These are phyloP conservation scores for Verticillium alfalfae DNA, from an alignment of 2,329 filamentous ascomycete genomes.

Conservation along the genomic window DNA sequence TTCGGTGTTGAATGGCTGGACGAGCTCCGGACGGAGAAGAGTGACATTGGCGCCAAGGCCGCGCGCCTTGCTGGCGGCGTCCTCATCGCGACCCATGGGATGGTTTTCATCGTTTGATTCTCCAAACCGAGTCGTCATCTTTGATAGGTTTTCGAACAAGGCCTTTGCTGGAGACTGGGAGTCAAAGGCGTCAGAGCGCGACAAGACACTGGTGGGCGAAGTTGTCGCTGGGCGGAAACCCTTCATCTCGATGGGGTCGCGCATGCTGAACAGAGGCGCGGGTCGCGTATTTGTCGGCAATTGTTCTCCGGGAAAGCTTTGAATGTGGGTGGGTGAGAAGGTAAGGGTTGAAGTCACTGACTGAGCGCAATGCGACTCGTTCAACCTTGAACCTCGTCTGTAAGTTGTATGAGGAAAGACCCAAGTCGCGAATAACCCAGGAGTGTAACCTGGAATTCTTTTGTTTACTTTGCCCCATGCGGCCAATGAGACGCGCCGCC, in stretches of 20 bases:
- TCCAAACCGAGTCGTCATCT: not conserved
- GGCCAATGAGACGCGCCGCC: constrained; percentile 5
- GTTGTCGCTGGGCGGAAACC: not conserved
- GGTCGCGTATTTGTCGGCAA: not conserved
- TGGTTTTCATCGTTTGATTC: not conserved
- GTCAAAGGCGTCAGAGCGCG: not conserved
- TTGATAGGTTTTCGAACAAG: not conserved
- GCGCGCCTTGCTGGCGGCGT: not conserved
- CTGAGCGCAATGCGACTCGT: not conserved
- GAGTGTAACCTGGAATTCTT: not conserved
- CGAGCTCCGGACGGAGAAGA: constrained; percentile 18
- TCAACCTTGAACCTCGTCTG: not conserved
- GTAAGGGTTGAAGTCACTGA: not conserved
- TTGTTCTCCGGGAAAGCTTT: not conserved
- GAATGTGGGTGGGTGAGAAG: not conserved
- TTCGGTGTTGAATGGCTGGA: not conserved
- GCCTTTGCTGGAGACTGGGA: not conserved
- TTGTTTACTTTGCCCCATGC: constrained; percentile 10
- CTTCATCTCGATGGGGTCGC: not conserved
- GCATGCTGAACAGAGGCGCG: not conserved
- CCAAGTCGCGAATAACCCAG: not conserved
- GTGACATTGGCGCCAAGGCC: not conserved
- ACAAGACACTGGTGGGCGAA: not conserved
- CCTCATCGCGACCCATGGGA: not conserved
- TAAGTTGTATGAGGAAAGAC: not conserved